Conservation (phyloP, 2,329 filamentous ascomycete genomes). For the Colletotrichum melonis region DNA sequence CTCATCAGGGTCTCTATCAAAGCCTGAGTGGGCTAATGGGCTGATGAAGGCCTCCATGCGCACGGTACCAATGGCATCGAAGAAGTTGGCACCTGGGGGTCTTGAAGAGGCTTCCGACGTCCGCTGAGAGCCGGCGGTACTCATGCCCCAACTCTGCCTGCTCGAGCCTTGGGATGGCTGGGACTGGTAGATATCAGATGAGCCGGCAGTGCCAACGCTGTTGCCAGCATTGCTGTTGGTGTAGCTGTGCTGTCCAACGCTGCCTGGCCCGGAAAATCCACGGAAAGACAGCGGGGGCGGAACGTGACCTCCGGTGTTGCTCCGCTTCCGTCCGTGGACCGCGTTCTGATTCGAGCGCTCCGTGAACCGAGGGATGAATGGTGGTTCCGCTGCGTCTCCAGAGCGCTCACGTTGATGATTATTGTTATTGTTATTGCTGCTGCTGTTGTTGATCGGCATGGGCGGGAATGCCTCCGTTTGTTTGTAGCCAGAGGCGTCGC, state of each 20-base stretch:
- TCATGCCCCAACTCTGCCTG: slow-evolving; percentile 56
- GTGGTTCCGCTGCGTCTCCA: slow-evolving; percentile 75
- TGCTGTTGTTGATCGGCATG: slow-evolving; percentile 41
- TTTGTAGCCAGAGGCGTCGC: slow-evolving; percentile 49
- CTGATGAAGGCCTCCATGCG: slow-evolving; percentile 97
- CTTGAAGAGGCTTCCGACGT: slow-evolving; percentile 67
- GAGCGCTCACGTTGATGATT: slow-evolving; percentile 62
- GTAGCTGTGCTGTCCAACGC: slow-evolving; percentile 54
- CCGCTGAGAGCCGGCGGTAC: slow-evolving; percentile 58
- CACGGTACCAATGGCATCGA: slow-evolving; percentile 89
- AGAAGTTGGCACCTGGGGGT: slow-evolving; percentile 69
- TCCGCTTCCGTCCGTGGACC: slow-evolving; percentile 84
- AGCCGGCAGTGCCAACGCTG: slow-evolving; percentile 68
- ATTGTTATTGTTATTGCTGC: slow-evolving; percentile 40
- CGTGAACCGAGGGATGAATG: slow-evolving; percentile 76
- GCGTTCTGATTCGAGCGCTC: slow-evolving; percentile 61
- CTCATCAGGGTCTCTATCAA: slow-evolving; percentile 60
- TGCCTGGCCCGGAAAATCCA: slow-evolving; percentile 75
- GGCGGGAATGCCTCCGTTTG: slow-evolving; percentile 52
- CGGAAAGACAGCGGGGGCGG: slow-evolving; percentile 79
- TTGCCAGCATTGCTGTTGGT: slow-evolving; percentile 69
- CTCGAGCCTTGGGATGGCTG: slow-evolving; percentile 58
- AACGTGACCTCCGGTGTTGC: slow-evolving; percentile 84
- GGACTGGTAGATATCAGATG: slow-evolving; percentile 71
- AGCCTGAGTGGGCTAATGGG: slow-evolving; percentile 63